Evolutionary conservation across 768 basidiomycete genomes (phyloP).

Genomic region (Pholiota molesta): DNA sequence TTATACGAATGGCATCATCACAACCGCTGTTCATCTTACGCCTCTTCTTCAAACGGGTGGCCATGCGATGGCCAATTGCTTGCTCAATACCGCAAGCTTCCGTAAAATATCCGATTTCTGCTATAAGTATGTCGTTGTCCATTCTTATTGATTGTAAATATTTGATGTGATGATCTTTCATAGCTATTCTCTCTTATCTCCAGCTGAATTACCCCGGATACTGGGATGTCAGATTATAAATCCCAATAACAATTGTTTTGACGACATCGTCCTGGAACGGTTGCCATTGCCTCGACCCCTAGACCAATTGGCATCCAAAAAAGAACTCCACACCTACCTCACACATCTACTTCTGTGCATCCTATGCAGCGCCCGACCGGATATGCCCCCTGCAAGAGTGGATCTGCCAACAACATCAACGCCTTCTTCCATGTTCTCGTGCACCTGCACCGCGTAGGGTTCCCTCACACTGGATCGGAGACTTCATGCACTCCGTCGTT

Average conservation of each 20-base stretch:
- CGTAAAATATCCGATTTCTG: constrained; percentile 6
- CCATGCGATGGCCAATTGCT: constrained; percentile 21
- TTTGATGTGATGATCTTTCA: background rate
- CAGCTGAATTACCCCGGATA: constrained; percentile 12
- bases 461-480: constrained; percentile 22
- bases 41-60: constrained; percentile 11
- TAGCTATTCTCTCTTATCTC: constrained; percentile 18
- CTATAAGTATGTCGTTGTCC: constrained; percentile 9
- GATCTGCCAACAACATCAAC: constrained; percentile 14
- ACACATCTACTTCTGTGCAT: constrained; percentile 19
- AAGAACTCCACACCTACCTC: constrained; percentile 22
- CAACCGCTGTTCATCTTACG: constrained; percentile 14
- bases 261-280: constrained; percentile 19
- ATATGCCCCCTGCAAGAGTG: constrained; percentile 6
- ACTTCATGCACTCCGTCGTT: constrained; percentile 16
- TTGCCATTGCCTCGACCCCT: constrained; percentile 15
- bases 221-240: constrained; percentile 12
- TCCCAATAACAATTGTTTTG: background rate
- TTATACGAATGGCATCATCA: constrained; percentile 21
- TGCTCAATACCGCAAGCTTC: constrained; percentile 15
- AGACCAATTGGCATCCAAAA: constrained; percentile 18
- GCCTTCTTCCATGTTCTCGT: constrained; percentile 16
- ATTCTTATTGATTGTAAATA: background rate
- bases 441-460: constrained; percentile 13
- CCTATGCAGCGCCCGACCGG: constrained; percentile 17